phyloP scores from a whole-genome alignment of 805 yeast species.

The Ogataea angusta region DNA sequence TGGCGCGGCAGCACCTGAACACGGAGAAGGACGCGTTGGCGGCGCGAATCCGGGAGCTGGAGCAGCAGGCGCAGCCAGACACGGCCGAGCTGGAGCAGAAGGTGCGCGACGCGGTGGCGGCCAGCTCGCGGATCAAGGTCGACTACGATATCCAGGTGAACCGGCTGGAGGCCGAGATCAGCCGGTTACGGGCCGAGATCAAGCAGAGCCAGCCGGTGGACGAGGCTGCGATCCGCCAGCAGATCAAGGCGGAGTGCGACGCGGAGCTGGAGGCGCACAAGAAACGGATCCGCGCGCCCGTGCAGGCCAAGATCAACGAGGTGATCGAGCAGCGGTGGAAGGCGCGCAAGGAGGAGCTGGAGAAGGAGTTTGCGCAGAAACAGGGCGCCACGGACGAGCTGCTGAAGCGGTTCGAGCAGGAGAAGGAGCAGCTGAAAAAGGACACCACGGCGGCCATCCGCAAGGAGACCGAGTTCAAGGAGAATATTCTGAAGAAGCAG shows the following conservation, averaged over 20 bases:
- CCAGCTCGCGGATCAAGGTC: conserved; percentile 12
- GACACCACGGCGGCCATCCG: conserved; percentile 49
- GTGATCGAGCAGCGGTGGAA: conserved; percentile 35
- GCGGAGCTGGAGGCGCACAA: conserved; percentile 32
- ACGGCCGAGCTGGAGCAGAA: conserved; percentile 4
- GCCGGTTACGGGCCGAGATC: conserved; percentile 16
- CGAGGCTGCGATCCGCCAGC: conserved; percentile 23
- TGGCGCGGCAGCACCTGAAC: conserved; percentile 20
- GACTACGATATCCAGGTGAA: conserved; percentile 17
- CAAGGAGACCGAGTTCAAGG: conserved; percentile 57
- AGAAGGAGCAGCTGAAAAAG: conserved; percentile 38
- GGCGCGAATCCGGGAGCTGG: conserved; percentile 15
- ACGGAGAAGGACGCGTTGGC: conserved; percentile 17
- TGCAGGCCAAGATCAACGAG: conserved; percentile 36
- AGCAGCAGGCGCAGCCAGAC: conserved; percentile 4
- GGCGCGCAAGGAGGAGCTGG: conserved; percentile 35
- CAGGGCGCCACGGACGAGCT: conserved; percentile 13
- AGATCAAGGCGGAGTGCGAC: conserved; percentile 30
- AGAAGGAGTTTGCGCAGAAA: conserved; percentile 26
- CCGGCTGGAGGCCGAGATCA: conserved; percentile 17
- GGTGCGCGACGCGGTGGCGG: conserved; percentile 12
- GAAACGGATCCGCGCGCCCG: conserved; percentile 36
- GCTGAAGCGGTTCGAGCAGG: conserved; percentile 22
- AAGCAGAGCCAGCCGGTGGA: conserved; percentile 12
- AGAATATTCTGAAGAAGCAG: conserved; percentile 51